phyloP scores from a whole-genome alignment of 805 yeast genomes.

The Sugiyamaella boreocaroliniensis region DNA sequence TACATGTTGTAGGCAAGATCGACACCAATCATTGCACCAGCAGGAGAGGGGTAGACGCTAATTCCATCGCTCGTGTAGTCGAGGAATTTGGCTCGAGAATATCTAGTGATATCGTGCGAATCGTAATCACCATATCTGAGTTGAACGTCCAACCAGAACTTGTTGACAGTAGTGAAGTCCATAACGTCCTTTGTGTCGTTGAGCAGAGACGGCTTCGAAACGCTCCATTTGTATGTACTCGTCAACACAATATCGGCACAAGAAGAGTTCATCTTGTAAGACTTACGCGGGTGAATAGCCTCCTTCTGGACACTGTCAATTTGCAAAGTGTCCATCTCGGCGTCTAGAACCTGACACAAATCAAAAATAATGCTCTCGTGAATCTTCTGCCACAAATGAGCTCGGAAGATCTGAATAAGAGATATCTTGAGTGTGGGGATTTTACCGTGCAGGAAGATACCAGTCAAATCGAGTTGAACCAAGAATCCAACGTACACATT shows the following conservation, averaged over 20 bases:
- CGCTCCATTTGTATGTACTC: constrained; percentile 75
- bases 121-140: constrained; percentile 95
- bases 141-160: constrained; percentile 94
- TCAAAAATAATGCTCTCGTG: constrained; percentile 95
- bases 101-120: constrained; percentile 91
- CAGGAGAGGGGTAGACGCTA: constrained; percentile 83
- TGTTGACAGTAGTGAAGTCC: constrained; percentile 49
- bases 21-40: constrained; percentile 84
- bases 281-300: constrained; percentile 93
- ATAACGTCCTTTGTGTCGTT: constrained; percentile 62
- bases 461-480: constrained; percentile 93
- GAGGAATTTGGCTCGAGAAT: constrained; percentile 83
- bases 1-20: constrained; percentile 94
- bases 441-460: constrained; percentile 94
- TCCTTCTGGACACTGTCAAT: constrained; percentile 84
- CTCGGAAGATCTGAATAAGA: constrained; percentile 90
- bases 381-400: constrained; percentile 98
- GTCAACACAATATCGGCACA: constrained; percentile 82
- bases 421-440: constrained; percentile 96
- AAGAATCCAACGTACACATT: constrained; percentile 96
- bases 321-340: constrained; percentile 73
- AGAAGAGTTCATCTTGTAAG: constrained; percentile 94
- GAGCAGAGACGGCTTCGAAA: constrained; percentile 66
- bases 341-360: constrained; percentile 84
- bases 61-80: constrained; percentile 87